Conservation (phyloP, 1,284 basidiomycete genomes). For the Termitomyces sp. region DNA sequence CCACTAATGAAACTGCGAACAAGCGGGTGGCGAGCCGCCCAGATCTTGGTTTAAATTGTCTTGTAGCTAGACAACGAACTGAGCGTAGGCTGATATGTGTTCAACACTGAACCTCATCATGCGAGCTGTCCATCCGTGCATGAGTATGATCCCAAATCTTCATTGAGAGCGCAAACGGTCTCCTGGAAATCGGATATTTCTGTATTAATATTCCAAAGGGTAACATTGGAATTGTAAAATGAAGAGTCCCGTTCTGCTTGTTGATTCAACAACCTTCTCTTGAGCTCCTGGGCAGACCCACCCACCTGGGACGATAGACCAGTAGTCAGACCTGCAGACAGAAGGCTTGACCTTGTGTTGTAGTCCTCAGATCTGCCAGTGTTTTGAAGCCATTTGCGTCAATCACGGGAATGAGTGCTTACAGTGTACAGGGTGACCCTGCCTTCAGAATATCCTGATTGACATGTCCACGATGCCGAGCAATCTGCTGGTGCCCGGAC, state of each 20-base stretch:
- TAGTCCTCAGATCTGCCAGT: constrained; percentile 91
- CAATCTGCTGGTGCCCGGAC: constrained; percentile 98
- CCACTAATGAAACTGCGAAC: constrained; percentile 37
- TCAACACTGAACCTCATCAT: constrained; percentile 32
- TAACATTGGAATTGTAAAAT: constrained; percentile 8
- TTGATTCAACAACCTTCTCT: constrained; percentile 2
- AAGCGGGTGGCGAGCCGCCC: constrained; percentile 32
- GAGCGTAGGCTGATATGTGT: constrained; percentile 40
- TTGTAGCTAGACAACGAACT: constrained; percentile 35
- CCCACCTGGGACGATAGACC: constrained; percentile 93
- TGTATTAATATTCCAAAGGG: constrained; percentile 10
- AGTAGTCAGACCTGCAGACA: constrained; percentile 93
- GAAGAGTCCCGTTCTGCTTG: not conserved
- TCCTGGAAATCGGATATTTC: constrained; percentile 27
- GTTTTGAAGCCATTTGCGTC: constrained; percentile 99
- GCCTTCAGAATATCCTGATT: constrained; percentile 97
- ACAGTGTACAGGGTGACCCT: constrained; percentile 97
- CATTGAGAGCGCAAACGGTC: constrained; percentile 17
- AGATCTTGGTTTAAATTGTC: constrained; percentile 25
- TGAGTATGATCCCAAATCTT: not conserved
- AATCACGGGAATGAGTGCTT: constrained; percentile 96
- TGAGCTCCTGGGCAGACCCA: constrained; percentile 14
- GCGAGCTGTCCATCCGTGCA: constrained; percentile 2
- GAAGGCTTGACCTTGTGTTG: constrained; percentile 97
- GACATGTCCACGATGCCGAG: constrained; percentile 94